phyloP scores from a whole-genome alignment of 2,329 filamentous ascomycete genomes.

The Alternaria longipes region DNA sequence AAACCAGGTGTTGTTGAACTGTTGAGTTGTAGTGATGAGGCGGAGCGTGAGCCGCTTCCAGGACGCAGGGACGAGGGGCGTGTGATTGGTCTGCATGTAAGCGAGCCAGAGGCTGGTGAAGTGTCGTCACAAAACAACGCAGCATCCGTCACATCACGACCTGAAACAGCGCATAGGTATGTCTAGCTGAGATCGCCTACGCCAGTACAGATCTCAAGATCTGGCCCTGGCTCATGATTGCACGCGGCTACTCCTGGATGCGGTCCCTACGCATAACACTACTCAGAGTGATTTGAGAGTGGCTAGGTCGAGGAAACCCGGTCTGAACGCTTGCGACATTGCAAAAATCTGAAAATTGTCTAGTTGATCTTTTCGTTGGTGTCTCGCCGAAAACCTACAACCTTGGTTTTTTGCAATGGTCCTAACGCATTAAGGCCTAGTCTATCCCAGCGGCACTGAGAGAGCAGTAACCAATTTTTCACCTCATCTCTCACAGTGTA shows the following conservation, averaged over 20 bases:
- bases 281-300: neutral
- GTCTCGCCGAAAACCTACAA: neutral
- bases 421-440: neutral
- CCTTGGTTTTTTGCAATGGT: neutral
- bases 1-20: conserved; percentile 6
- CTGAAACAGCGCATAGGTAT: conserved; percentile 5
- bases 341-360: neutral
- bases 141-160: conserved; percentile 12
- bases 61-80: conserved; percentile 10
- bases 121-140: conserved; percentile 18
- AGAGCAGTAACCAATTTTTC: neutral
- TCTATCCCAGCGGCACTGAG: neutral
- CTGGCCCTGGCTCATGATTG: neutral
- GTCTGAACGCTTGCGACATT: neutral
- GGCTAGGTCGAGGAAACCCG: neutral
- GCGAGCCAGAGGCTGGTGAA: conserved; percentile 15
- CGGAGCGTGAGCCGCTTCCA: conserved; percentile 12
- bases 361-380: neutral
- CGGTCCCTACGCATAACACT: neutral
- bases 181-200: neutral
- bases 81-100: conserved; percentile 13
- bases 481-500: neutral
- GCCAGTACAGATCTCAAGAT: neutral
- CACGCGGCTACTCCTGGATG: neutral
- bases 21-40: conserved; percentile 11